Evolutionary conservation across 208 protist species (phyloP), one percentile per base, ranked within the genome.

Genomic region (Trypanosoma cruzi): DNA sequence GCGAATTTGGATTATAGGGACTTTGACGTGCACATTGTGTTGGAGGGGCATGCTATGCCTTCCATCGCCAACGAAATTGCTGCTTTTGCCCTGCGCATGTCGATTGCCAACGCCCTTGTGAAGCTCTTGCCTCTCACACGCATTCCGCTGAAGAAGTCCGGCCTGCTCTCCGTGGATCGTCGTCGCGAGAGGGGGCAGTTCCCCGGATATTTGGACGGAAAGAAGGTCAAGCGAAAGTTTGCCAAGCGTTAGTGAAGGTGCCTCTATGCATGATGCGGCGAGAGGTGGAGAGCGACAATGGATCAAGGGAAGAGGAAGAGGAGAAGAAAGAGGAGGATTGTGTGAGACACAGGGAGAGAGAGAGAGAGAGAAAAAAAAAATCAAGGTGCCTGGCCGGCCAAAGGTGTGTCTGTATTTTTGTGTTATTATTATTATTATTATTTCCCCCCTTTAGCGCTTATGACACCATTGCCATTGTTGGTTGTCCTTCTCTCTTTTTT

Each of bases 61-160:
- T 93, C 86, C 29, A 78, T 93, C 29, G 91, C 86, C 11, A 93
- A 96, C 55, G 86, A 94, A 24, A 92, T 96, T 70, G 88, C 88
- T 0, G 84, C 87, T 0, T 92, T 92, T 84, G 89, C 81, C 14
- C 85, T 88, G 60, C 80, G 91, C 10, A 91, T 96, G 83, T 79
- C 91, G 13, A 84, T 96, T 5, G 86, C 91, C 10, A 94, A 92
- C 54, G 86, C 89, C 18, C 86, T 96, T 64, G 83, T 88, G 18
- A 94, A 94, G 64, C 75, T 93, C 26, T 62, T 96, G 6, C 91
- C 91, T 2, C 65, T 96, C 24, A 88, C 86, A 14, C 82, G 91
- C 26, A 96, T 96, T 78, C 87, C 88, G 3, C 64, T 96, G 13
- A 96, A 96, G 75, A 96, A 96, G 66, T 75, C 89, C 29, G 91